Conservation (phyloP, 305 asterid species). For the Plantago lanceolata region DNA sequence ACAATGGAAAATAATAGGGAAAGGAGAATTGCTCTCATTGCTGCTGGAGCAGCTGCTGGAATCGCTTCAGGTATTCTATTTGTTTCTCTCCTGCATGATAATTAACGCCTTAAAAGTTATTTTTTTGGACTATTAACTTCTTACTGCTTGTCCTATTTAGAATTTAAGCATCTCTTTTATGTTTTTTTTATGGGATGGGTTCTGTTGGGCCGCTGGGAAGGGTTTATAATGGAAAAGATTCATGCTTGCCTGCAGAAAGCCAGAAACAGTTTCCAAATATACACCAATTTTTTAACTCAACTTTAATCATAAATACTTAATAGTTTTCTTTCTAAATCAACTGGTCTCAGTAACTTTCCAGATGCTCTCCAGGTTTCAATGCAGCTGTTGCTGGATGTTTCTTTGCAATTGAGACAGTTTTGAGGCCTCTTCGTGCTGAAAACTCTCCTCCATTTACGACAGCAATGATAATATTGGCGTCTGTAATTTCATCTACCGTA, state of each 20-base stretch:
- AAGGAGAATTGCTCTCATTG: slow-evolving; percentile 88
- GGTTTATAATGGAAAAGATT: neutral
- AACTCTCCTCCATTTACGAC: slow-evolving; percentile 99
- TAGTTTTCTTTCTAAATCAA: slow-evolving; percentile 12
- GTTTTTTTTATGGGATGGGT: too few species aligned
- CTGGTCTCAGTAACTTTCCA: slow-evolving; percentile 16
- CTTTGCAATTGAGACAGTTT: slow-evolving; percentile 97
- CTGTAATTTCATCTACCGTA: slow-evolving; percentile 93
- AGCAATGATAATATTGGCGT: slow-evolving; percentile 98
- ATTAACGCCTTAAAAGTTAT: slow-evolving; percentile 12
- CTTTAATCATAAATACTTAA: neutral
- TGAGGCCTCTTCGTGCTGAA: slow-evolving; percentile 96
- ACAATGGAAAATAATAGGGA: slow-evolving; percentile 95
- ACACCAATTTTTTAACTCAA: neutral
- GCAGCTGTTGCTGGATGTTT: slow-evolving; percentile 99
- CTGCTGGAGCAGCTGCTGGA: slow-evolving; percentile 99
- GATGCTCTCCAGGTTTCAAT: slow-evolving; percentile 69
- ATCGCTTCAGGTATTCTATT: slow-evolving; percentile 74
- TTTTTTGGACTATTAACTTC: neutral
- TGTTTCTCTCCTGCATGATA: slow-evolving; percentile 19
- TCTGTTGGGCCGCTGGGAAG: neutral
- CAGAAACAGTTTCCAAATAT: neutral
- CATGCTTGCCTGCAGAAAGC: neutral
- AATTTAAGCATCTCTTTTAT: too few species aligned
- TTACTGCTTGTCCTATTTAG: neutral